Conservation (phyloP, 345 rosid genomes). For the Corchorus capsularis region DNA sequence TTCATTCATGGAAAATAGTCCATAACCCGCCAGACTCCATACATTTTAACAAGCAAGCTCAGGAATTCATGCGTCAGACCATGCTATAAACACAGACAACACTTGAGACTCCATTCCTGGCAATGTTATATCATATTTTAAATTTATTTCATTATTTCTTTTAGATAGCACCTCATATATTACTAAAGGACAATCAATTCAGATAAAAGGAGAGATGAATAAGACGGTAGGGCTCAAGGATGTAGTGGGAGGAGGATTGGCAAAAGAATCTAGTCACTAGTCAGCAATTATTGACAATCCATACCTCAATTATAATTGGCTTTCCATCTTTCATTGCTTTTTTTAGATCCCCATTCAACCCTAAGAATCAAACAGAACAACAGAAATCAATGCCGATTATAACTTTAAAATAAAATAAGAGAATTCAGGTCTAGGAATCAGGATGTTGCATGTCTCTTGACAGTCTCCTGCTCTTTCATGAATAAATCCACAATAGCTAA, state of each 20-base stretch:
- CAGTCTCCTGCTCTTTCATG: not conserved
- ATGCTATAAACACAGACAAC: slow-evolving; percentile 1
- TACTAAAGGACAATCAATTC: not conserved
- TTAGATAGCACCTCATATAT: not conserved
- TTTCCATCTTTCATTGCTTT: slow-evolving; percentile 99
- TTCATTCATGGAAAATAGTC: not conserved
- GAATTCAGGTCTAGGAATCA: slow-evolving; percentile 11
- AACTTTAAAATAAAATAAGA: slow-evolving; percentile 6
- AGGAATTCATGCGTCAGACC: not conserved
- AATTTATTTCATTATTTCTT: not conserved
- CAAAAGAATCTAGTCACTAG: not conserved
- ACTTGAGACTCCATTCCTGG: not conserved
- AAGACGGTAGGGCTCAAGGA: not conserved
- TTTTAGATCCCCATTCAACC: slow-evolving; percentile 97
- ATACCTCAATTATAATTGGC: slow-evolving; percentile 95
- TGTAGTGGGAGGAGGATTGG: not conserved
- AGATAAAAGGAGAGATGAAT: not conserved
- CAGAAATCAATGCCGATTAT: slow-evolving; percentile 3
- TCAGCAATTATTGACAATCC: slow-evolving; percentile 3
- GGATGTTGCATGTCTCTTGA: not conserved
- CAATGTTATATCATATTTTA: not conserved
- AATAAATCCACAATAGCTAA: not conserved
- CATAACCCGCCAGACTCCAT: not conserved
- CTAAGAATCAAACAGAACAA: slow-evolving; percentile 43
- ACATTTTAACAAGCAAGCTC: not conserved